Evolutionary conservation across 176 grass and related monocot genomes (phyloP).

Genomic region (Musa troglodytarum): DNA sequence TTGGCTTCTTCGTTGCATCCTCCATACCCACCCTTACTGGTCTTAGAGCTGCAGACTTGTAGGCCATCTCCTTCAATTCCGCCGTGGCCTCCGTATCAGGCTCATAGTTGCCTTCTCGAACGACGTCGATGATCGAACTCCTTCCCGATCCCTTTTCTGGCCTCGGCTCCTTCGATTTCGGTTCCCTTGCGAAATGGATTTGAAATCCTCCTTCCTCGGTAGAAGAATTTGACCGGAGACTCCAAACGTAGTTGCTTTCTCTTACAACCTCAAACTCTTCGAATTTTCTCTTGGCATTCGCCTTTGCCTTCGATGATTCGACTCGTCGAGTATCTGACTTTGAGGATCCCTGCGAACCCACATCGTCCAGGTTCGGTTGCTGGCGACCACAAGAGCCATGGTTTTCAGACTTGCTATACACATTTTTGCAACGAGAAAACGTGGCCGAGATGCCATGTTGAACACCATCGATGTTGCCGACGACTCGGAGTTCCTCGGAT

Average conservation of each 20-base stretch:
- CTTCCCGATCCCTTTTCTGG: neutral
- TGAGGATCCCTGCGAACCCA: too few species aligned
- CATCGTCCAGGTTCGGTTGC: too few species aligned
- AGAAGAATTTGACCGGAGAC: neutral
- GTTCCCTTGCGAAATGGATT: neutral
- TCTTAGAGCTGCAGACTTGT: neutral
- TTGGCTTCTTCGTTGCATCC: neutral
- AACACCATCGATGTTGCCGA: neutral
- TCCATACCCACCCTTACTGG: neutral
- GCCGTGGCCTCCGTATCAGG: conserved; percentile 2
- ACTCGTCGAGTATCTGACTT: too few species aligned
- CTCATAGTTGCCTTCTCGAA: neutral
- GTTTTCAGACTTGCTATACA: neutral
- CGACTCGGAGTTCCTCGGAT: neutral
- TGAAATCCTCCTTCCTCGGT: neutral
- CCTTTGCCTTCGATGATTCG: too few species aligned
- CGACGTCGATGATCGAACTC: neutral
- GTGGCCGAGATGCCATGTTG: neutral
- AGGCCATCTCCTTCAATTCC: conserved; percentile 20
- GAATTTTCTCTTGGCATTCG: neutral
- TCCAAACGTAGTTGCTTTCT: neutral
- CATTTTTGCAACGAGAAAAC: neutral
- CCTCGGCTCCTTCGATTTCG: neutral
- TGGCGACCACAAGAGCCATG: too few species aligned
- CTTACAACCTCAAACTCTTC: neutral